Evolutionary conservation across 768 basidiomycete species (phyloP).

Genomic region (Crassisporium funariophilum): DNA sequence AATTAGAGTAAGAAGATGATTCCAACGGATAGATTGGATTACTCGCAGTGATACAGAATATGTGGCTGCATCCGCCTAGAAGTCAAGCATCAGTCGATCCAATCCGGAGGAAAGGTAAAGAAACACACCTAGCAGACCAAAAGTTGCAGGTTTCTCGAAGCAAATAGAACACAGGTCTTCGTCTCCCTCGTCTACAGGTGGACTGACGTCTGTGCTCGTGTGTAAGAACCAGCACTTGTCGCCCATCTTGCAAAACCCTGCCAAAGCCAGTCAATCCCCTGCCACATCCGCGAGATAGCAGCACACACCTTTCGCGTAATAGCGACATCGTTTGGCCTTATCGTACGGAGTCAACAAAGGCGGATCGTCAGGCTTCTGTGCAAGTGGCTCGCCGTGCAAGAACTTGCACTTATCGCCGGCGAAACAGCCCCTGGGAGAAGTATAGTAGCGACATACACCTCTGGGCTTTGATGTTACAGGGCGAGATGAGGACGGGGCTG

Average conservation of each 20-base stretch:
- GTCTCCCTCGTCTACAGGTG: slow-evolving; percentile 35
- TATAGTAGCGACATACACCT: slow-evolving; percentile 72
- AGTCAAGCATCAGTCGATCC: not conserved
- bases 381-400: slow-evolving; percentile 53
- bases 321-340: slow-evolving; percentile 68
- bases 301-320: slow-evolving; percentile 57
- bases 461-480: slow-evolving; percentile 72
- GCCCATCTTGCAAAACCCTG: slow-evolving; percentile 74
- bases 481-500: slow-evolving; percentile 33
- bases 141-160: slow-evolving; percentile 69
- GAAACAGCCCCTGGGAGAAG: slow-evolving; percentile 66
- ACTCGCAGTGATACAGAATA: slow-evolving; percentile 72
- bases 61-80: slow-evolving; percentile 73
- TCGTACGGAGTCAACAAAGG: slow-evolving; percentile 65
- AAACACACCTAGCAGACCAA: slow-evolving; percentile 64
- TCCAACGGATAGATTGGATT: not conserved
- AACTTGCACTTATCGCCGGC: slow-evolving; percentile 75
- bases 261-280: slow-evolving; percentile 1
- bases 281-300: not conserved
- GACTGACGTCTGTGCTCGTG: slow-evolving; percentile 26
- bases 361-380: slow-evolving; percentile 31
- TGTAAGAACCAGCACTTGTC: slow-evolving; percentile 80
- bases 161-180: slow-evolving; percentile 71
- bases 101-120: not conserved
- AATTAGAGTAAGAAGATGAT: slow-evolving; percentile 5